Conservation (phyloP, 768 basidiomycete genomes). For the Xerocomellus intermedius region DNA sequence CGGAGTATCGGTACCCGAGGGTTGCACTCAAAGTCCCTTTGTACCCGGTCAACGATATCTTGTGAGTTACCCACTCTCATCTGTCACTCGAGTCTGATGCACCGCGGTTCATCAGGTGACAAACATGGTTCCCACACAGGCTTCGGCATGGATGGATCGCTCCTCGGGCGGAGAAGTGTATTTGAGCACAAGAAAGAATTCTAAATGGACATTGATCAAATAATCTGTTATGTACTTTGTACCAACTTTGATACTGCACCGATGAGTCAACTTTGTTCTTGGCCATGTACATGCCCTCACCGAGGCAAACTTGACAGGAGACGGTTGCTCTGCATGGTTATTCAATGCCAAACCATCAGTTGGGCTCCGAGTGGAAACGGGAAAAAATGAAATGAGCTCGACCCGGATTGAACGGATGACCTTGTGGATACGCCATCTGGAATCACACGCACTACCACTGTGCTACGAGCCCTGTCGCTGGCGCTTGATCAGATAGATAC, state of each 20-base stretch:
- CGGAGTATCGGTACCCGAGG: constrained; percentile 49
- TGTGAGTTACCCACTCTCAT: constrained; percentile 39
- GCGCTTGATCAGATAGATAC: background rate
- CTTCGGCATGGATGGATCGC: constrained; percentile 68
- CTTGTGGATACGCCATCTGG: constrained; percentile 36
- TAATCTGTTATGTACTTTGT: constrained; percentile 1
- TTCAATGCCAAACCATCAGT: background rate
- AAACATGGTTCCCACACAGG: constrained; percentile 68
- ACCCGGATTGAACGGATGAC: constrained; percentile 47
- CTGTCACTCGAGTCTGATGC: background rate
- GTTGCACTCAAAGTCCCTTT: constrained; percentile 48
- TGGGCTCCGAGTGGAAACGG: background rate
- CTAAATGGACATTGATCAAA: constrained; percentile 53
- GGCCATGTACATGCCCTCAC: background rate
- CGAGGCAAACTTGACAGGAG: too few species aligned
- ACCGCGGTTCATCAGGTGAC: constrained; percentile 38
- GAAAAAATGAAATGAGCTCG: constrained; percentile 27
- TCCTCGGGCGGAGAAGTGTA: constrained; percentile 64
- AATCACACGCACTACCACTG: constrained; percentile 38
- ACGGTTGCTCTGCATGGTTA: background rate
- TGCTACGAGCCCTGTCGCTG: constrained; percentile 21
- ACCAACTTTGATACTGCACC: background rate
- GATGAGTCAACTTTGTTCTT: background rate
- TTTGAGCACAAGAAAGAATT: constrained; percentile 62
- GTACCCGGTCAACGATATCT: constrained; percentile 64